Evolutionary conservation across 257 asterid genomes (phyloP), one percentile per base, ranked within the genome.

Genomic region (Penstemon eatonii): DNA sequence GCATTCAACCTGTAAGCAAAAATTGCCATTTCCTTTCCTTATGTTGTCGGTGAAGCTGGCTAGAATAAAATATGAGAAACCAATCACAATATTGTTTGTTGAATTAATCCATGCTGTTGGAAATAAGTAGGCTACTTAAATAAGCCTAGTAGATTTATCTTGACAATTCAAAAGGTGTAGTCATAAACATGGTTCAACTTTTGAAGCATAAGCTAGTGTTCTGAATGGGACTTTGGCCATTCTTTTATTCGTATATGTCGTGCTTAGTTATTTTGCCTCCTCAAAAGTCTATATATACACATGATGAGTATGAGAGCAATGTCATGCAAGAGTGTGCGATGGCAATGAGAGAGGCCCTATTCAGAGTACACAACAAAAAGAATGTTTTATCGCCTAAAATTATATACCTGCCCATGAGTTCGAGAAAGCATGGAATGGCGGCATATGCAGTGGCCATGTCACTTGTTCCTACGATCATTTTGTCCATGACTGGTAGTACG

Each of bases 11-110:
- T 78, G 67, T 80, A 75, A 15, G 85, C 86, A 67, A 83, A 85
- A 8, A 80, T 75, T 18, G 88, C 83, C 86, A 85, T 80, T 77
- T 85, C 91, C 83, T 85, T 85, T 71, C 91, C 91, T 52, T 83
- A 33, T 2, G 91, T 85, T 46, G 88, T 83, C 2, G 91, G 91
- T 40, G 88, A 78, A 60, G 91, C 91, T 50, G 91, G 78, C 88
- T 83, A 54, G 57, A 82, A 40, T 45, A 57, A 62, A 57, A 57
- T 25, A 11, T 51, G 12, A 67, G 47, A 57, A 53, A 55, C 67
- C 42, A 41, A 45, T 39, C 37, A 64, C 37, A 63, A 65, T 53
- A 19, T 56, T 19, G 25, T 18, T 13, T 46, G 52, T 59, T 59
- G 62, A 10, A 11, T 19, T n/a, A 46, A 42, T 13, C 40, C 41